Base-by-base conservation (phyloP, 2,329 filamentous ascomycete species). In the Penicillium rolfsii region DNA sequence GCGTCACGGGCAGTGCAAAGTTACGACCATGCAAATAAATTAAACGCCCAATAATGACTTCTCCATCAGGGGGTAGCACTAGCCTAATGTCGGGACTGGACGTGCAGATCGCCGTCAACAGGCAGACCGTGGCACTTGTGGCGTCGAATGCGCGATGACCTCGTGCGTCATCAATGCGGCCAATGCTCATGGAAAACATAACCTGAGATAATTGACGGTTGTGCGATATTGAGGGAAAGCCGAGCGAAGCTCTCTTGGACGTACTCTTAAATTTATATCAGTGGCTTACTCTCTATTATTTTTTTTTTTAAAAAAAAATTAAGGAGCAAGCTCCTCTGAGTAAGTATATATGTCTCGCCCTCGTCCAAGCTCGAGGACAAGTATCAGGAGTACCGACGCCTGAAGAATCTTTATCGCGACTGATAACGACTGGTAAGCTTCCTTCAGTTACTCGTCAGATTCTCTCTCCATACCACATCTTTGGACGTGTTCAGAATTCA, bases 11-110 rank as follows among this genome's bases (percentile, higher is more conserved):
- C 19, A 22, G 5, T 14, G 14, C 33, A 19, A 41, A 41, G 16
- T 4, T 41, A 24, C 22, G 14, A 19, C 19, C 4, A 41, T 16
- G 5, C 35, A 54, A 41, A 41, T 54, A 54, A 41, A 41, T 54
- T 41, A 41, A 41, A 41, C 19, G 52, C 22, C 52, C 52, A 40
- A 54, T 54, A 16, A 54, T 54, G 24, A 26, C 16, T 54, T 11
- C 36, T 16, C 9, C 5, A 48, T 30, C 26, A 30, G 45, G 24
- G 24, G 14, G 24, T 4, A 28, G n/a, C 8, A n/a, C 14, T 48
- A 48, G 45, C 45, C 45, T 24, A 26, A 16, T 22, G 26, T 48
- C 26, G 16, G 45, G 45, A 48, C 24, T 30, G 45, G 45, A 30
- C 5, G 45, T 48, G 45, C n/a, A 48, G 45, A 48, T 48, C 45